A percentile compares a stretch with the other conserved stretches of the same genome.
These are phyloP conservation scores for Colletotrichum orchidophilum DNA, from an alignment of 2,329 filamentous ascomycete species.

Conservation along the genomic window DNA sequence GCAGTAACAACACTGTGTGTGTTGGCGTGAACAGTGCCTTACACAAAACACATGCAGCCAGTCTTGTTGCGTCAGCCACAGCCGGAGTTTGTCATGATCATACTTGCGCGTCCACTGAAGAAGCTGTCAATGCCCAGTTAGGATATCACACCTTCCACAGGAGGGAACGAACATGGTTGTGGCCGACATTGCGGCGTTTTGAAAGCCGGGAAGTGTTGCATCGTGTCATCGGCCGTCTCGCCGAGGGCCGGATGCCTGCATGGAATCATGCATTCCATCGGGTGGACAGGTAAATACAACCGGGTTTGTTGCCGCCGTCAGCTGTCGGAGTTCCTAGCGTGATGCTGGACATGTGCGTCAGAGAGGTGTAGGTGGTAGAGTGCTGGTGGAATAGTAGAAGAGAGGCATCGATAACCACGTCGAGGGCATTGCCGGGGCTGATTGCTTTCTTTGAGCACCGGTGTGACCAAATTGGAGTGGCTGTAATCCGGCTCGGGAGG, in stretches of 20 bases:
- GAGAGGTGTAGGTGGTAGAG: background rate
- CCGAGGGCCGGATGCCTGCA: slow-evolving; percentile 24
- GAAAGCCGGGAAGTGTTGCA: slow-evolving; percentile 20
- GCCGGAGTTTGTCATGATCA: background rate
- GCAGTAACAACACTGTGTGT: background rate
- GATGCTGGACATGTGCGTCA: background rate
- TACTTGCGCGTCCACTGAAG: background rate
- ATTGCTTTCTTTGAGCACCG: background rate
- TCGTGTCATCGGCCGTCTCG: background rate
- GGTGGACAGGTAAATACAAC: slow-evolving; percentile 14
- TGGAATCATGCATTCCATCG: slow-evolving; percentile 14
- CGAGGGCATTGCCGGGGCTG: background rate
- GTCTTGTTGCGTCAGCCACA: background rate
- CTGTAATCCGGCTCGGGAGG: background rate
- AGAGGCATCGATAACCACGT: background rate
- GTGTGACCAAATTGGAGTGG: background rate
- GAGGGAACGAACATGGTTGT: background rate
- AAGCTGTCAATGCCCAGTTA: background rate
- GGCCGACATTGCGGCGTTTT: slow-evolving; percentile 6
- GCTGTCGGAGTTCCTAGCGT: background rate
- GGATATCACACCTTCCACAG: background rate
- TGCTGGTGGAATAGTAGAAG: background rate
- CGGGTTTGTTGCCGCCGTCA: background rate
- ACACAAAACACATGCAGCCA: slow-evolving; percentile 7
- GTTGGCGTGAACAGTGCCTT: background rate